Evolutionary conservation across 2,329 filamentous ascomycete species (phyloP).

Genomic region (Alternaria sp.): DNA sequence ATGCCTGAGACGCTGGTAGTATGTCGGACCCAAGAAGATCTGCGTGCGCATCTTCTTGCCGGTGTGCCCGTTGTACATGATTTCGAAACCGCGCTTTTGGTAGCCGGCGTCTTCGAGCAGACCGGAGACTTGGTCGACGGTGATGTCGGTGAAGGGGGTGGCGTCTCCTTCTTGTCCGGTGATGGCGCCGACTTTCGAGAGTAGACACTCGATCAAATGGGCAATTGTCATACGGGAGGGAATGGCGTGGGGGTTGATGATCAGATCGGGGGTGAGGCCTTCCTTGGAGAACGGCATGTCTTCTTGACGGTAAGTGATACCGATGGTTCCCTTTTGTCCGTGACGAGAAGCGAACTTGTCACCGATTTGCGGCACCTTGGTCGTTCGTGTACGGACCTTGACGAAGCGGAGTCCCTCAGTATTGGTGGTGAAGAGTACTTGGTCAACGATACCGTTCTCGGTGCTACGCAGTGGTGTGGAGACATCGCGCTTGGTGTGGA

Average conservation of each 20-base stretch:
- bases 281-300: conserved; percentile 98
- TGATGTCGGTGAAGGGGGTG: conserved; percentile 97
- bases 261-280: conserved; percentile 90
- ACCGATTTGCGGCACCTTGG: conserved; percentile 97
- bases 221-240: conserved; percentile 99
- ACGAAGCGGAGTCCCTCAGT: conserved; percentile 93
- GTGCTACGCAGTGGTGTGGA: conserved; percentile 94
- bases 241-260: conserved; percentile 99
- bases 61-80: conserved; percentile 99
- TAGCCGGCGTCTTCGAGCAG: conserved; percentile 89
- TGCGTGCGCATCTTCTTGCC: conserved; percentile 92
- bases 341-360: conserved; percentile 99
- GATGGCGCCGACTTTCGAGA: conserved; percentile 93
- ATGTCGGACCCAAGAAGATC: conserved; percentile 96
- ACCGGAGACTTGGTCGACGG: conserved; percentile 88
- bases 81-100: conserved; percentile 95
- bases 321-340: conserved; percentile 98
- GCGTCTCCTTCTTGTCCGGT: conserved; percentile 96
- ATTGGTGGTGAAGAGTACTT: conserved; percentile 92
- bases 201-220: conserved; percentile 97
- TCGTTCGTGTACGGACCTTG: conserved; percentile 96
- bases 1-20: conserved; percentile 97
- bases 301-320: conserved; percentile 96
- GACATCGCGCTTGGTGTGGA: conserved; percentile 92
- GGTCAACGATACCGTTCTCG: conserved; percentile 95